Base-by-base conservation (phyloP, 2,329 filamentous ascomycete species). In the Trichoderma asperellum region DNA sequence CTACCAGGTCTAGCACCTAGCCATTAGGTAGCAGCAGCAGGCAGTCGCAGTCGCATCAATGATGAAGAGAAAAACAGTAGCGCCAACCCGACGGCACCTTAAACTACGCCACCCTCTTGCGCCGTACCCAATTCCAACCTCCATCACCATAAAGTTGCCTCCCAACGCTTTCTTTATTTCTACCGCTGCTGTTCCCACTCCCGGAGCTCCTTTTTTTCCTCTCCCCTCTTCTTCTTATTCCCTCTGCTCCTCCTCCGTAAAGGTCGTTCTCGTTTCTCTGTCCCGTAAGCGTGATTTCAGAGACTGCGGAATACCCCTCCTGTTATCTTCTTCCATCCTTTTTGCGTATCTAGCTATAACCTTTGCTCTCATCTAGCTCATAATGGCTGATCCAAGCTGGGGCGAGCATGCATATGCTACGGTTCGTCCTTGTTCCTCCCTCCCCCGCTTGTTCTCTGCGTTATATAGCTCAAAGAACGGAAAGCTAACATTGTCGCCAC, bases 371-470 rank as follows among this genome's bases (percentile, higher is more conserved):
- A 49, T 24, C 58, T 52, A 57, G n/a, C 49, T 35, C 49, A 70
- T 72, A 72, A 83, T 84, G 81, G 79, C 81, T 72, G 73, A 76
- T 67, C 75, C 75, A 74, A 76, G 75, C 74, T 80, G 78, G 71
- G 80, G 80, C 72, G 83, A 84, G 77, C 85, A 87, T 73, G 81
- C 86, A 74, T 88, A 88, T 77, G 85, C 84, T 73, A 88, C 86
- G 78, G 86, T 88, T 80, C 75, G 85, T 84, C 55, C 58, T 62
- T 29, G 18, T 10, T 12, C 37, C 37, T 34, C 35, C 18, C 37
- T 47, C n/a, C 29, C 14, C 12, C 5, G 21, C 32, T 24, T 18
- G 35, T 11, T n/a, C 7, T 11, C 27, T 16, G 21, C 40, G 57
- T 63, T 57, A 40, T 70, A 71, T 60, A 73, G 66, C 21, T 67